Evolutionary conservation across 495 filamentous ascomycete species (phyloP).

Genomic region (Copromyces sp.): DNA sequence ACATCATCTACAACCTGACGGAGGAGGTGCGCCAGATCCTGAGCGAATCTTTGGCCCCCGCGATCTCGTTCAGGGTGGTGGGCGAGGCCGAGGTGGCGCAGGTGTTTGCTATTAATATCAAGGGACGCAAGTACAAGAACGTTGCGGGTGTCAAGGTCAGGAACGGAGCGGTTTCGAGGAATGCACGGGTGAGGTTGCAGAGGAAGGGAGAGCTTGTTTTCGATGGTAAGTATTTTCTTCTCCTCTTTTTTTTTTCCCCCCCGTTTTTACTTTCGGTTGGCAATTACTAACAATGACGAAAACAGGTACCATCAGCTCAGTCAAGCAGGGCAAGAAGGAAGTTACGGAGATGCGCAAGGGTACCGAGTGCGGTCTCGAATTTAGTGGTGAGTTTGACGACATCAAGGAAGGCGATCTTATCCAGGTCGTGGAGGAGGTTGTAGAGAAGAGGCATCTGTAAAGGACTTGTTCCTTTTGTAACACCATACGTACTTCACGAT

Average conservation of each 20-base stretch:
- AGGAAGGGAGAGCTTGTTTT: conserved; percentile 58
- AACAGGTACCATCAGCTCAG: conserved; percentile 60
- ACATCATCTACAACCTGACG: conserved; percentile 83
- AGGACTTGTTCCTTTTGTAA: not conserved
- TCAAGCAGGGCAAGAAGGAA: conserved; percentile 91
- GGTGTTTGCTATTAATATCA: conserved; percentile 73
- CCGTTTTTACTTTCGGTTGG: not conserved
- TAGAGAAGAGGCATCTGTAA: conserved; percentile 61
- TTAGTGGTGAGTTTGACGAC: conserved; percentile 59
- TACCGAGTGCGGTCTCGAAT: conserved; percentile 82
- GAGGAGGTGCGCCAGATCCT: conserved; percentile 69
- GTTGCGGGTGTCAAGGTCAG: conserved; percentile 85
- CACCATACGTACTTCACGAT: not conserved
- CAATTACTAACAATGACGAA: conserved; percentile 6
- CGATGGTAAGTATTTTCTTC: conserved; percentile 52
- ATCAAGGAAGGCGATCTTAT: conserved; percentile 76
- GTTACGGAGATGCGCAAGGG: conserved; percentile 82
- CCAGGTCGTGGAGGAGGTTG: conserved; percentile 73
- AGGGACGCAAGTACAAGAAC: conserved; percentile 52
- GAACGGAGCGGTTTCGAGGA: conserved; percentile 59
- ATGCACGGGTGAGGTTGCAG: conserved; percentile 58
- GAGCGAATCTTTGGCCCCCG: conserved; percentile 54
- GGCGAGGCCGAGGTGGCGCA: conserved; percentile 84
- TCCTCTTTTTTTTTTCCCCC: not conserved
- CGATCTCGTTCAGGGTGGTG: conserved; percentile 53